Evolutionary conservation across 2,329 filamentous ascomycete species (phyloP).

Genomic region (Aspergillus quadrilineatus): DNA sequence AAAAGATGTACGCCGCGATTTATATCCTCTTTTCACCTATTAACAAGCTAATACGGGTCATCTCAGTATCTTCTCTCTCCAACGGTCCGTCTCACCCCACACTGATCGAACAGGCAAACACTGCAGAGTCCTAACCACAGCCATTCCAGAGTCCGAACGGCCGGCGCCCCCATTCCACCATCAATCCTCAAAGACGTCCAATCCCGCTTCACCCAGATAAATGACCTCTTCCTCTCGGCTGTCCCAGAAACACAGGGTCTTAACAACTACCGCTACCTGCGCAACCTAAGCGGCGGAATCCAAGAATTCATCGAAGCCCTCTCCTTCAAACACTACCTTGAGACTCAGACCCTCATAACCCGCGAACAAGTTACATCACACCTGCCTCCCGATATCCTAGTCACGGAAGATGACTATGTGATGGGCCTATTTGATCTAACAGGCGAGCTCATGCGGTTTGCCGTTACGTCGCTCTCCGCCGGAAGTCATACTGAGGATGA

Average conservation of each 20-base stretch:
- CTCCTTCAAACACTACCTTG: conserved; percentile 84
- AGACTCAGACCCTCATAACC: conserved; percentile 71
- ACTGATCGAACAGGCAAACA: neutral
- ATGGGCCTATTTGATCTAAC: conserved; percentile 91
- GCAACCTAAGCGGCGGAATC: conserved; percentile 73
- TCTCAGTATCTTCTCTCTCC: conserved; percentile 75
- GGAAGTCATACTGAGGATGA: conserved; percentile 50
- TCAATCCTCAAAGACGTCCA: conserved; percentile 70
- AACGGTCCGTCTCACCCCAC: conserved; percentile 56
- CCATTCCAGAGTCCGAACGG: conserved; percentile 37
- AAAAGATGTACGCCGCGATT: conserved; percentile 75
- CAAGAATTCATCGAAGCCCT: conserved; percentile 95
- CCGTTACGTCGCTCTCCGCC: conserved; percentile 81
- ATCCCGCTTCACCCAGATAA: conserved; percentile 69
- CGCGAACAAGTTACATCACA: conserved; percentile 57
- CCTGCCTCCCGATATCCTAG: conserved; percentile 53
- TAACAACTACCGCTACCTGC: conserved; percentile 78
- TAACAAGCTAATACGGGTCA: neutral
- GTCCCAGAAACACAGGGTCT: conserved; percentile 72
- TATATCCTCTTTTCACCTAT: neutral
- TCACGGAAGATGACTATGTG: conserved; percentile 82
- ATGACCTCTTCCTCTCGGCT: conserved; percentile 65
- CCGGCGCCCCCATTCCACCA: conserved; percentile 56
- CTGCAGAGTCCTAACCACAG: conserved; percentile 25
- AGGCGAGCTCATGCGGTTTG: conserved; percentile 96